phyloP scores from a whole-genome alignment of 257 asterid genomes.

The Orobanche coerulescens region DNA sequence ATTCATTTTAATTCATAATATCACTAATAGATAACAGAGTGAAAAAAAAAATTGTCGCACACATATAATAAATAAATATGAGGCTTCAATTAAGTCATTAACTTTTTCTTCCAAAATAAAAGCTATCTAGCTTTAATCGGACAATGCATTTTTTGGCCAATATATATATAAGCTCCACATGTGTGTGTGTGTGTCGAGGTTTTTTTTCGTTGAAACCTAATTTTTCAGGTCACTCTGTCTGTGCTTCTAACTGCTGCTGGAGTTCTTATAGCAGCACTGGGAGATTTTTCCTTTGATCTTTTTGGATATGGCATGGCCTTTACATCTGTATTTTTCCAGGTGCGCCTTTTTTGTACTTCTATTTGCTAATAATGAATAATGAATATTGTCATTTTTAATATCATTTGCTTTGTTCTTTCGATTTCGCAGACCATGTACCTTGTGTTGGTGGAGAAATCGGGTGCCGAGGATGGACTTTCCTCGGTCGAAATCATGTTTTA shows the following conservation, averaged over 20 bases:
- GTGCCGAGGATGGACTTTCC: slow-evolving; percentile 95
- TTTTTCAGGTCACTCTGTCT: slow-evolving; percentile 77
- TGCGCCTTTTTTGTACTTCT: slow-evolving; percentile 23
- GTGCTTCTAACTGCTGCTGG: slow-evolving; percentile 89
- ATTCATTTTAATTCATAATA: no score
- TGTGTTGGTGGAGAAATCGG: slow-evolving; percentile 88
- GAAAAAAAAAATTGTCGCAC: no score
- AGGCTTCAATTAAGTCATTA: no score
- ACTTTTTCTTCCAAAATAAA: no score
- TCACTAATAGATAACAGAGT: no score
- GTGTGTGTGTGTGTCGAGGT: no score
- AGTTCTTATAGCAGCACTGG: slow-evolving; percentile 86
- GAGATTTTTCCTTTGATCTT: slow-evolving; percentile 95
- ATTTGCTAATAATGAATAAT: neutral
- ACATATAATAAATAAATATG: no score
- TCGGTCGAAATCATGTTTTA: slow-evolving; percentile 91
- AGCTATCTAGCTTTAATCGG: no score
- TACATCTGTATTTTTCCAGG: slow-evolving; percentile 94
- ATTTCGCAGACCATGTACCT: slow-evolving; percentile 98
- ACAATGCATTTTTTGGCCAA: no score
- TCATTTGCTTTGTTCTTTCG: neutral
- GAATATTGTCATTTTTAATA: no score
- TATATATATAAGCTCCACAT: no score
- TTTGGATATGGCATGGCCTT: slow-evolving; percentile 87
- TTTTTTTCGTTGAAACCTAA: neutral